phyloP scores from a whole-genome alignment of 352 stramenopile genomes.

The Pythium myriotylum region DNA sequence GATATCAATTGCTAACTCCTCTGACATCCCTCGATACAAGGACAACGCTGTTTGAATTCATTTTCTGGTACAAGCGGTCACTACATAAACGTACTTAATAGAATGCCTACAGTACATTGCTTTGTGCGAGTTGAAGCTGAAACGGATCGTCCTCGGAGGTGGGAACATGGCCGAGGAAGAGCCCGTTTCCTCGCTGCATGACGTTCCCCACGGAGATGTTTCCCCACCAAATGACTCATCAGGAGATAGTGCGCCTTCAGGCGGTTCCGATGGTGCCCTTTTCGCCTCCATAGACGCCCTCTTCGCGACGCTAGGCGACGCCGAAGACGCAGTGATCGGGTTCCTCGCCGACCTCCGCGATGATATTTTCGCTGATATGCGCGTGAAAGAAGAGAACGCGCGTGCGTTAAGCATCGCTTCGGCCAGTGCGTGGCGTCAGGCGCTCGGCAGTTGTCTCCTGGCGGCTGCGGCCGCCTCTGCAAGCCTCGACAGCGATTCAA shows the following conservation, averaged over 20 bases:
- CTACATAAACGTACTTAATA: too few species aligned
- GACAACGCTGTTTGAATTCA: not conserved
- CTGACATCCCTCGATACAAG: not conserved
- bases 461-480: constrained; percentile 31
- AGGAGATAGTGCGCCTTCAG: not conserved
- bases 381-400: constrained; percentile 37
- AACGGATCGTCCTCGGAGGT: not conserved
- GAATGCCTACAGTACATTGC: too few species aligned
- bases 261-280: not conserved
- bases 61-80: too few species aligned
- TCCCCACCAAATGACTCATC: not conserved
- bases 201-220: not conserved
- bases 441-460: constrained; percentile 29
- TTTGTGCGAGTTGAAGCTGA: constrained; percentile 8
- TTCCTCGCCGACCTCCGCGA: constrained; percentile 38
- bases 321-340: constrained; percentile 39
- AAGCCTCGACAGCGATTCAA: not conserved
- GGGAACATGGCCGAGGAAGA: constrained; percentile 7
- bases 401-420: constrained; percentile 28
- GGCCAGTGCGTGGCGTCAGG: constrained; percentile 23
- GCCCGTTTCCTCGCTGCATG: constrained; percentile 3
- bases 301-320: constrained; percentile 30
- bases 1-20: constrained; percentile 16
- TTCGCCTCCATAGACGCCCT: not conserved
- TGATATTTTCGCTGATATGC: constrained; percentile 55